Conservation (phyloP, 164 flowering plant genomes). For the Macadamia tetraphylla region DNA sequence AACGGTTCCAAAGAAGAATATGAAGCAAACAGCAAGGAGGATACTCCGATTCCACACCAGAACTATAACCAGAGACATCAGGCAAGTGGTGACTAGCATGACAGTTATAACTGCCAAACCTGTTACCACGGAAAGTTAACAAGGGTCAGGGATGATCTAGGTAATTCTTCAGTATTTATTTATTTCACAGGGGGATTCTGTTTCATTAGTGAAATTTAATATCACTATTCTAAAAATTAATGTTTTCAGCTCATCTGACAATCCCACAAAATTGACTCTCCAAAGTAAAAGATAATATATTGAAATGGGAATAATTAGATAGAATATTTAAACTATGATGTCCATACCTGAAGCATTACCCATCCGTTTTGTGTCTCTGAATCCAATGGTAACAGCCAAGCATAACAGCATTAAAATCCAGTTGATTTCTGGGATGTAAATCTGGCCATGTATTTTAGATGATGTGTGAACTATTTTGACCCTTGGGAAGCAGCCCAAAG, state of each 20-base stretch:
- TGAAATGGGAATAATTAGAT: neutral
- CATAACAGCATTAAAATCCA: constrained; percentile 80
- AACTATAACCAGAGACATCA: constrained; percentile 88
- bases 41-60: constrained; percentile 66
- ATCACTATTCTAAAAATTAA: neutral
- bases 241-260: neutral
- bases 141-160: neutral
- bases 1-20: constrained; percentile 61
- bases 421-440: constrained; percentile 85
- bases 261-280: neutral
- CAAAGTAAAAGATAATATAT: neutral
- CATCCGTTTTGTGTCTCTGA: constrained; percentile 72
- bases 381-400: constrained; percentile 75
- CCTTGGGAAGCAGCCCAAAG: constrained; percentile 81
- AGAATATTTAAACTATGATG: neutral
- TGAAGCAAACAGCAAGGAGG: constrained; percentile 41
- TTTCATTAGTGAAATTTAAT: neutral
- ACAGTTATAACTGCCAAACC: constrained; percentile 95
- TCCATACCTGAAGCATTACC: constrained; percentile 85
- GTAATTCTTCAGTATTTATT: neutral
- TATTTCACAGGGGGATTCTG: too few species aligned
- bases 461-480: constrained; percentile 91
- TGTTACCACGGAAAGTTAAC: constrained; percentile 20
- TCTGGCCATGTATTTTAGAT: constrained; percentile 79
- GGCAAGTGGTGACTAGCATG: constrained; percentile 94